phyloP scores from a whole-genome alignment of 1,139 yeast species.

The Pichia sp. region DNA sequence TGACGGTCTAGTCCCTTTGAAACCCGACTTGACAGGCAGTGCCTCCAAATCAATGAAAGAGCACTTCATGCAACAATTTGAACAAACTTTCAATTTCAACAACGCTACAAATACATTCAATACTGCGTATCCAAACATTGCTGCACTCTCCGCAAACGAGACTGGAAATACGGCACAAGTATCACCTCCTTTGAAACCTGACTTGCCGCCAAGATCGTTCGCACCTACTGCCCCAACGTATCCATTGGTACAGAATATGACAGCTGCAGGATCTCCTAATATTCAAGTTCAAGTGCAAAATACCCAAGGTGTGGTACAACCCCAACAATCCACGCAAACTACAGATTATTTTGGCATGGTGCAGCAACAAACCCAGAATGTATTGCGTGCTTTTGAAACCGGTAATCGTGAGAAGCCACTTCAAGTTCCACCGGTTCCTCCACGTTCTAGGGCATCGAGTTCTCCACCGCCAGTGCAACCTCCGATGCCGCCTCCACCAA shows the following conservation, averaged over 20 bases:
- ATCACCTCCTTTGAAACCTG: neutral
- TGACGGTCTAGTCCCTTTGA: constrained; percentile 21
- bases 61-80: constrained; percentile 37
- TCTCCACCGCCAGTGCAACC: constrained; percentile 16
- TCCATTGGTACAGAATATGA: constrained; percentile 1
- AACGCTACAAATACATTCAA: constrained; percentile 1
- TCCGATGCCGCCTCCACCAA: constrained; percentile 29
- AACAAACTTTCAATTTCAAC: constrained; percentile 14
- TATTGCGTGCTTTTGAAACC: neutral
- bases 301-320: neutral
- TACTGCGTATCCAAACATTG: constrained; percentile 3
- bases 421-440: constrained; percentile 18
- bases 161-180: neutral
- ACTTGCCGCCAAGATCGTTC: neutral
- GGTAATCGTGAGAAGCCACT: neutral
- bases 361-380: constrained; percentile 3
- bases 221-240: neutral
- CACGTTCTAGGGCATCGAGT: constrained; percentile 16
- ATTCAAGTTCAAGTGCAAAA: neutral
- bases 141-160: constrained; percentile 9
- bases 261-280: neutral
- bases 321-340: neutral
- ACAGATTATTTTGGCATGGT: constrained; percentile 12
- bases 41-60: constrained; percentile 26
- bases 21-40: constrained; percentile 27